phyloP scores from a whole-genome alignment of 495 filamentous ascomycete species.

The Lentithecium fluviatile region DNA sequence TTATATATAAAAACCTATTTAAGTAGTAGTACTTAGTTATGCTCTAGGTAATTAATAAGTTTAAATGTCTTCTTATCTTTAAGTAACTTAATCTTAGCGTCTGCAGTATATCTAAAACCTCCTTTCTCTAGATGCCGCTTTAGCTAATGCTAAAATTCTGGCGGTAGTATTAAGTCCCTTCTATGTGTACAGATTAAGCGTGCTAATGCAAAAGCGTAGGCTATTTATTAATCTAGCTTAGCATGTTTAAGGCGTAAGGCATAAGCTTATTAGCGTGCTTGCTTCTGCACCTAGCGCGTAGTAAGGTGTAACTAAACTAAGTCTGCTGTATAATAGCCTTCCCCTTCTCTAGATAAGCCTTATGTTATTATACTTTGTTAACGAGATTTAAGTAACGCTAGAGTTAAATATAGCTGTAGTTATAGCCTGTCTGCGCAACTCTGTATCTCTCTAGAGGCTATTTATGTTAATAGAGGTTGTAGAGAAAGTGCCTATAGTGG shows the following conservation, averaged over 20 bases:
- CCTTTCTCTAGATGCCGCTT: slow-evolving; percentile 5
- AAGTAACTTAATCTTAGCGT: slow-evolving; percentile 8
- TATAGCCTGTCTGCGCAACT: not conserved
- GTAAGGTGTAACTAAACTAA: not conserved
- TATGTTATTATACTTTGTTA: not conserved
- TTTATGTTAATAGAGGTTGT: not conserved
- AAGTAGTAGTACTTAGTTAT: slow-evolving; percentile 15
- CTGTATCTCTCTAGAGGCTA: not conserved
- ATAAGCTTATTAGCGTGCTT: not conserved
- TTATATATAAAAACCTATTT: slow-evolving; percentile 19
- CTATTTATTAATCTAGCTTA: not conserved
- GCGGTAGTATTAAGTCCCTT: not conserved
- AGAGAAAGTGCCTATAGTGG: not conserved
- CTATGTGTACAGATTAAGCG: not conserved
- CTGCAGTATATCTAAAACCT: slow-evolving; percentile 8
- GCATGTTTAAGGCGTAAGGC: not conserved
- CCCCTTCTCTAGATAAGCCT: not conserved
- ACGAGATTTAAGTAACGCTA: not conserved
- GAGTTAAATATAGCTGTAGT: not conserved
- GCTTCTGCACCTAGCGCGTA: not conserved
- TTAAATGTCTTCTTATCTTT: slow-evolving; percentile 17
- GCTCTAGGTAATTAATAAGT: slow-evolving; percentile 11
- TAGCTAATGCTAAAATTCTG: slow-evolving; percentile 3
- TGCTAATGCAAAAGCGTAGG: slow-evolving; percentile 4
- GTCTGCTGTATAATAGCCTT: not conserved